These are phyloP conservation scores for Acer campestre DNA, from an alignment of 345 rosid species.

Conservation along the genomic window DNA sequence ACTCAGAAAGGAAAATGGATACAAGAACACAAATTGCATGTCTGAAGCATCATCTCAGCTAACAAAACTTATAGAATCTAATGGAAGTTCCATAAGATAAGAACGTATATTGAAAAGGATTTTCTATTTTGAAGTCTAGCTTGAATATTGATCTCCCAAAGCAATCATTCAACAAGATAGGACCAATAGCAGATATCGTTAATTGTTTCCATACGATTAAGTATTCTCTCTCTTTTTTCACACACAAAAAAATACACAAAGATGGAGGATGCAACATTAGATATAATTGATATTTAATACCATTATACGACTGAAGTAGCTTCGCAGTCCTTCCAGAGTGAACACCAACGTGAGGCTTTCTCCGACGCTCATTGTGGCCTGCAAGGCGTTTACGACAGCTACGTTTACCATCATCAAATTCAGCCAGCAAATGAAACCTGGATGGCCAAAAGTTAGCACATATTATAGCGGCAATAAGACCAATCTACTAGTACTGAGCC, in stretches of 20 bases:
- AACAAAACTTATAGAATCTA: neutral
- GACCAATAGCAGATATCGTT: neutral
- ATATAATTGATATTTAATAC: slow-evolving; percentile 25
- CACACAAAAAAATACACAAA: neutral
- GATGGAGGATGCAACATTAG: neutral
- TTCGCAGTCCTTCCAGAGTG: slow-evolving; percentile 48
- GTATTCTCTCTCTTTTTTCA: neutral
- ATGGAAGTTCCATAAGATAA: neutral
- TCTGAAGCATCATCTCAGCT: neutral
- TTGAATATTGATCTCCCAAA: neutral
- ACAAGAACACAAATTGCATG: neutral
- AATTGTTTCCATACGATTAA: neutral
- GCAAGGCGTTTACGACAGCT: slow-evolving; percentile 93
- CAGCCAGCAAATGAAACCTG: slow-evolving; percentile 91
- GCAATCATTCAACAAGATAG: neutral
- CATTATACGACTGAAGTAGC: slow-evolving; percentile 49
- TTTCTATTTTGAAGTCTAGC: neutral
- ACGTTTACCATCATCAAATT: slow-evolving; percentile 84
- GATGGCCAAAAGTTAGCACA: slow-evolving; percentile 25
- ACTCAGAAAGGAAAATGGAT: neutral
- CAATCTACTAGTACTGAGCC: neutral
- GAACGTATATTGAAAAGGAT: neutral
- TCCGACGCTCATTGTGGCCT: slow-evolving; percentile 84
- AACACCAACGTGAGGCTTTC: slow-evolving; percentile 67
- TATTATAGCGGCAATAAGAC: slow-evolving; percentile 16